Base-by-base conservation (phyloP, 176 grass and related monocot genomes). In the Typha latifolia region DNA sequence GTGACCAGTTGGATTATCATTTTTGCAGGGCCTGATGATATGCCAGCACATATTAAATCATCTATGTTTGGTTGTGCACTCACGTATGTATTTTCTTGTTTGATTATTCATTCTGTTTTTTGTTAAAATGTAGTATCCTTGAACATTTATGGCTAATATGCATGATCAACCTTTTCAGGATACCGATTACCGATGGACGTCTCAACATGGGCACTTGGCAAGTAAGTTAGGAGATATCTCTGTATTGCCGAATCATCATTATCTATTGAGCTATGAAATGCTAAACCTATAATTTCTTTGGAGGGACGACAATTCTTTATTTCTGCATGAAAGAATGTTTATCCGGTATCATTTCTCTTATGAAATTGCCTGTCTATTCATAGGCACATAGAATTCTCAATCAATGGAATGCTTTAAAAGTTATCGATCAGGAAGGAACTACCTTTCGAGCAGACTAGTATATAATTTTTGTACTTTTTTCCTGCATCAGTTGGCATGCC, bases 191-290 rank as follows among this genome's bases (percentile, higher is more conserved):
- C 24, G 74, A 92, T 65, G 88, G 88, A 1, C 80, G 29, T 75
- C 88, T 97, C 72, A 92, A 97, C 59, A 87, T 92, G 93, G 93
- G 93, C 65, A 97, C 85, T 65, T 97, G 88, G 93, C 93, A 97
- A 80, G 93, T 91, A 55, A 56, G 12, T 15, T 18, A 13, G 14
- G 20, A 74, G 12, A 5, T 0, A 12, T 57, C 18, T 48, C n/a
- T 56, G 15, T 56, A 32, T 48, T 32, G 5, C 14, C 15, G 22
- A 71, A 15, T 34, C 3, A 31, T 57, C 20, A 13, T 43, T 43
- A 43, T 43, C 37, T 43, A 43, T 10, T 43, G 37, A 43, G 10
- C 37, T 43, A 43, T 43, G 37, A 43, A 43, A 43, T 43, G 9
- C 9, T 43, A 43, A 43, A 43, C 2, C 37, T 43, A 43, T 9